Evolutionary conservation across 257 asterid species (phyloP), one percentile per base, ranked within the genome.

Genomic region (Solanum medicagineum): DNA sequence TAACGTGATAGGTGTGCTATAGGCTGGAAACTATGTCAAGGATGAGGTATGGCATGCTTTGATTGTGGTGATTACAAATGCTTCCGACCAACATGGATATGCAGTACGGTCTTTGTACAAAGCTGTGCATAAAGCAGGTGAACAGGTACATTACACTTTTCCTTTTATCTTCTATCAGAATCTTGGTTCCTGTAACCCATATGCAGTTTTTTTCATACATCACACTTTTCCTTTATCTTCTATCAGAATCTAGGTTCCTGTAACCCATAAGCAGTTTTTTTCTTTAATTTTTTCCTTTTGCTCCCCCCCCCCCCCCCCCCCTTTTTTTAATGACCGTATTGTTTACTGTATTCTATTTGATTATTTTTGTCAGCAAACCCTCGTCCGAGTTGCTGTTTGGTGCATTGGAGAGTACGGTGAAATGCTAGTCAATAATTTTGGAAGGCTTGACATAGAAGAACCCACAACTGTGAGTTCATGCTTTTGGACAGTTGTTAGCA

Each of bases 381-480:
- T 97, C 81, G 93, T 93, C 85, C 95, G 96, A 87, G 99, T 95
- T 89, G 97, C 96, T 63, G 98, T 97, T 84, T 97, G 99, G 99
- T 97, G 99, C 91, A 91, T 97, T 57, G 99, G 99, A 86, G 99
- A 97, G 90, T 97, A 94, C 89, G 99, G 99, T 57, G 99, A 97
- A 81, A 86, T 97, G 95, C 89, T 97, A 90, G 93, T 95, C 83
- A 81, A 85, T 87, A 94, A 92, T 87, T 83, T 89, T 62, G 98
- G 93, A 88, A 86, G 93, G 92, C 98, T 94, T 86, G 94, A 88
- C 86, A 80, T 87, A 42, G 99, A 97, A 91, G 97, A 92, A 80
- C 95, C 93, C 69, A 84, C 91, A 84, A 93, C 93, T 60, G 99
- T 95, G 87, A 91, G 99, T 97, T 87, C 84, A 81, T 81, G 49